Evolutionary conservation across 805 yeast genomes (phyloP), one percentile per base, ranked within the genome.

Genomic region (Saturnispora bothae): DNA sequence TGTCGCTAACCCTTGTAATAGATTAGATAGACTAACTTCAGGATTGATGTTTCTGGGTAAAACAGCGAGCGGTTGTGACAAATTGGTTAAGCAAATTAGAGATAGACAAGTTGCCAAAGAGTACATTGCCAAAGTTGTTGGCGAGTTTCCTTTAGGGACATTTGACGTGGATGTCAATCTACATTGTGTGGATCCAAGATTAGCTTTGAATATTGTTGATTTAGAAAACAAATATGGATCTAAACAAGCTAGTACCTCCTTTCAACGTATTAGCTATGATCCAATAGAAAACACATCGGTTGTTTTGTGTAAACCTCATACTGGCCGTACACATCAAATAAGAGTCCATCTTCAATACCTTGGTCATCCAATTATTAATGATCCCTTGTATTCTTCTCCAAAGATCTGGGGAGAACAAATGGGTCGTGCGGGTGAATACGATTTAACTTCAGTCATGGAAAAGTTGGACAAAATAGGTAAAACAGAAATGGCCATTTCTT

Each of bases 321-420:
- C 98, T 0, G 98, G 98, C 0, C 68, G 98, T 52, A 85, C 96
- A 0, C 98, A 89, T 57, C 98, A 89, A 55, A 86, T 92, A 36
- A 65, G 98, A 43, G 95, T 92, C 1, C 98, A 92, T 61, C 60
- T 92, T 40, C 96, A 88, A 58, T 80, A 68, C 47, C 49, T 92
- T n/a, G 96, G 96, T 0, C 71, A 65, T 52, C 96, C 97, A 0
- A 89, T 89, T 33, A 85, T 83, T 3, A 88, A 89, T 54, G 98
- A 89, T 56, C 96, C 96, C 0, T 67, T 88, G 1, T 89, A 86
- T 52, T 80, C 95, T 2, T 83, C 83, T 49, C 71, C 68, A 13
- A 56, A 59, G 14, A 77, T 84, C 0, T 92, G 96, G 96, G 97
- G 97, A 0, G 60, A 68, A 0, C 47, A 54, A 0, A 57, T 92